Percentiles rank a stretch among this genome's conserved stretches.
These are phyloP conservation scores for Ophiostoma quercus DNA, from an alignment of 2,329 filamentous ascomycete genomes.

Conservation along the genomic window DNA sequence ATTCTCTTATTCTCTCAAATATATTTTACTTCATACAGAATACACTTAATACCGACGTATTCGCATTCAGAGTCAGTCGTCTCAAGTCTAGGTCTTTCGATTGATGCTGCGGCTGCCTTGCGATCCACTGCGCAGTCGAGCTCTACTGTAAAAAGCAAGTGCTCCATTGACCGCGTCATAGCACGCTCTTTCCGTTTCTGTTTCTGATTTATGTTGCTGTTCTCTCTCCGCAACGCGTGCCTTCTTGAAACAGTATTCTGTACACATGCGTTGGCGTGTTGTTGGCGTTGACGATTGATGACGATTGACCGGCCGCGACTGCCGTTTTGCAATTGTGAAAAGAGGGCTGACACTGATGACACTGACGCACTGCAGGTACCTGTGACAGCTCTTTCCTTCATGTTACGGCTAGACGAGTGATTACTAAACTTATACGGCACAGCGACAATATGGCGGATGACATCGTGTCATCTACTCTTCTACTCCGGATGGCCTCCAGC, in stretches of 20 bases:
- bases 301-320: not conserved
- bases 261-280: not conserved
- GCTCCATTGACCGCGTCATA: not conserved
- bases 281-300: not conserved
- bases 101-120: constrained; percentile 6
- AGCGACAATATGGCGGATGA: not conserved
- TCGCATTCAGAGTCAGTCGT: not conserved
- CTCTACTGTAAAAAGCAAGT: not conserved
- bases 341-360: not conserved
- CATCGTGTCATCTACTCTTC: not conserved
- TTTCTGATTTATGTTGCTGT: not conserved
- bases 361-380: not conserved
- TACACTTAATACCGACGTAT: not conserved
- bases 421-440: not conserved
- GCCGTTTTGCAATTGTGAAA: not conserved
- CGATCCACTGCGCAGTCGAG: constrained; percentile 4
- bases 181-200: not conserved
- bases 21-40: no score
- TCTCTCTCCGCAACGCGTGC: not conserved
- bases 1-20: no score
- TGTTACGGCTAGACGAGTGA: no score
- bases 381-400: not conserved
- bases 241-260: not conserved
- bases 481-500: not conserved
- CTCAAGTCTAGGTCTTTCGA: not conserved